Percentiles rank a stretch among this genome's conserved stretches.
phyloP scores from a whole-genome alignment of 192 early-diverging fungal species.

The Dispira simplex region DNA sequence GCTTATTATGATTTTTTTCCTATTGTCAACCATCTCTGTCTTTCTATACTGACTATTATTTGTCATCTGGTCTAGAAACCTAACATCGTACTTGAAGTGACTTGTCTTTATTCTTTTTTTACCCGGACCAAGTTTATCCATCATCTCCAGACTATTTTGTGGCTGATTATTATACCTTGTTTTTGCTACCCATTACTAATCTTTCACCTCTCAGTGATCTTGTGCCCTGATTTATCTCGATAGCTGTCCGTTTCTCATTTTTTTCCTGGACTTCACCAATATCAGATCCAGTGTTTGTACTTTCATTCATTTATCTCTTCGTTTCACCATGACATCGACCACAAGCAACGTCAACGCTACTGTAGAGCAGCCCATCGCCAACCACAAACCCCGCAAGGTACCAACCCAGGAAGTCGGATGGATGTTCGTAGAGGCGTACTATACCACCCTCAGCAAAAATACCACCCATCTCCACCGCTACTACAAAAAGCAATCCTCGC shows the following conservation, averaged over 20 bases:
- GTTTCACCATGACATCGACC: slow-evolving; percentile 11
- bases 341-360: slow-evolving; percentile 13
- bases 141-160: too few species aligned
- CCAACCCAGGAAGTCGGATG: slow-evolving; percentile 62
- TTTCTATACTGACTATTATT: too few species aligned
- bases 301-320: slow-evolving; percentile 13
- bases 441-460: slow-evolving; percentile 78
- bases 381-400: slow-evolving; percentile 18
- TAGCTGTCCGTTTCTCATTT: too few species aligned
- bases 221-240: background rate
- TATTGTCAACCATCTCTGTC: too few species aligned
- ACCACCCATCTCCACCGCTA: slow-evolving; percentile 68
- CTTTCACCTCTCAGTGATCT: background rate
- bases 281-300: slow-evolving; percentile 5
- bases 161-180: too few species aligned
- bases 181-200: slow-evolving; percentile 7
- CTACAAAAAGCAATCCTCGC: slow-evolving; percentile 73
- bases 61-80: too few species aligned
- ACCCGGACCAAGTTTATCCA: too few species aligned
- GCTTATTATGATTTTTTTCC: too few species aligned
- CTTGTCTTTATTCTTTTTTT: too few species aligned
- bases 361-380: slow-evolving; percentile 11
- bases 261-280: background rate
- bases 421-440: slow-evolving; percentile 92
- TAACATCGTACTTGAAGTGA: too few species aligned